A percentile compares a stretch with the other conserved stretches of the same genome.
Evolutionary conservation across 2,329 filamentous ascomycete genomes (phyloP).

Genomic region (Mycogone perniciosa): DNA sequence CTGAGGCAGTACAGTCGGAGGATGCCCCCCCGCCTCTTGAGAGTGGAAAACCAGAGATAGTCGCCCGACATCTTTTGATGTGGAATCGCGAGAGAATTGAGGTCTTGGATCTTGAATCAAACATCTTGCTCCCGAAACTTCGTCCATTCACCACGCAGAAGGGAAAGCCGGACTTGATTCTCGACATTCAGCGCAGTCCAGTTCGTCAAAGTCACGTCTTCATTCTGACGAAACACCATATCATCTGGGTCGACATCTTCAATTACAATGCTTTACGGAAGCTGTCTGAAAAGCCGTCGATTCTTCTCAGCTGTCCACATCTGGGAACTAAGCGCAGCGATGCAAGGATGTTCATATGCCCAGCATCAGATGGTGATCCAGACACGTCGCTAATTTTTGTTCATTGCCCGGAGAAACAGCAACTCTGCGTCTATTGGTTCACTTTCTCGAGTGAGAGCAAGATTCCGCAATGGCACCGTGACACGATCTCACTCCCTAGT

Average conservation of each 20-base stretch:
- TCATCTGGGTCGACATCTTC: conserved; percentile 44
- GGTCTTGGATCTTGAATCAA: conserved; percentile 31
- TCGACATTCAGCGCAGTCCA: conserved; percentile 49
- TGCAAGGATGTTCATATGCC: conserved; percentile 25
- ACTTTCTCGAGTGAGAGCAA: conserved; percentile 15
- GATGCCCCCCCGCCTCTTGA: conserved; percentile 12
- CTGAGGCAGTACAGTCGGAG: conserved; percentile 18
- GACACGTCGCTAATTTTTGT: conserved; percentile 27
- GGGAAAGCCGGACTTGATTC: conserved; percentile 35
- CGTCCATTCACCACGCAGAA: conserved; percentile 21
- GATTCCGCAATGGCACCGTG: conserved; percentile 33
- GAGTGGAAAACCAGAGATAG: neutral
- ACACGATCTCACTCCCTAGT: conserved; percentile 24
- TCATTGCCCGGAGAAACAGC: conserved; percentile 25
- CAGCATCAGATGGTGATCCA: conserved; percentile 16
- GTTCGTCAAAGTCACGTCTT: conserved; percentile 44
- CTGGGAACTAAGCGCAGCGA: conserved; percentile 20
- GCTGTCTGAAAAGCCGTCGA: conserved; percentile 13
- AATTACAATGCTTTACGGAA: conserved; percentile 11
- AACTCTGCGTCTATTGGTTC: conserved; percentile 33
- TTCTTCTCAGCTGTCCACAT: conserved; percentile 26
- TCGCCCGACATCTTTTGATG: conserved; percentile 24
- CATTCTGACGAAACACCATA: conserved; percentile 48
- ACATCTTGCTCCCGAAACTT: conserved; percentile 22
- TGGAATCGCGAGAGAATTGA: conserved; percentile 33